Evolutionary conservation across 75 land plant species (phyloP).

Genomic region (Gnetum montanum): DNA sequence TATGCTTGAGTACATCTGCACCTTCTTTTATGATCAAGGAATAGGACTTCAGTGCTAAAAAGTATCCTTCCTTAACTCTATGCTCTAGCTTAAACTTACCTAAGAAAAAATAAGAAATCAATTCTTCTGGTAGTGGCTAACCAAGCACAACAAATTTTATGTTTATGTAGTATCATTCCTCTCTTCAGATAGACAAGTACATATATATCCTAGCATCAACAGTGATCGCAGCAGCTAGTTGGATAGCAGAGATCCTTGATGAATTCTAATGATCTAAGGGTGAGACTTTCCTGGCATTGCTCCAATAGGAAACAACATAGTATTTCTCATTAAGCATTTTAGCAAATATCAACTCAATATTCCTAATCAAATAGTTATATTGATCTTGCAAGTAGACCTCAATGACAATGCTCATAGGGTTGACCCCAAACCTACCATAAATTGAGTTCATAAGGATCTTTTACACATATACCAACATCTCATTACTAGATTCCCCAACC

Average conservation of each 20-base stretch:
- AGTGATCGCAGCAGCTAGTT: not conserved
- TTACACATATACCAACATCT: not conserved
- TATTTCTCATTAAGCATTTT: not conserved
- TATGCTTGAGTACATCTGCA: not conserved
- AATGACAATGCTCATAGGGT: no score
- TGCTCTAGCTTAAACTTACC: not conserved
- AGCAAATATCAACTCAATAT: not conserved
- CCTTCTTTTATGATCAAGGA: not conserved
- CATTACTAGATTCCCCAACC: not conserved
- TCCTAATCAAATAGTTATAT: not conserved
- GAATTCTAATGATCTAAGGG: not conserved
- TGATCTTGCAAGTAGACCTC: not conserved
- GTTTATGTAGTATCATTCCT: not conserved
- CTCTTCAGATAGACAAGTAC: not conserved
- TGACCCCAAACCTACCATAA: no score
- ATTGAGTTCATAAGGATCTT: no score
- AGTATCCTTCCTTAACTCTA: not conserved
- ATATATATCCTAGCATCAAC: not conserved
- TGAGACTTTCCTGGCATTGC: not conserved
- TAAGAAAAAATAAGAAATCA: no score
- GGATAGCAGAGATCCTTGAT: not conserved
- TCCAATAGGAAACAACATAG: not conserved
- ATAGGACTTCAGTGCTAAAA: not conserved
- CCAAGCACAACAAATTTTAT: not conserved
- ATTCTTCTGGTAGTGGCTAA: no score